phyloP scores from a whole-genome alignment of 225 moss, liverwort and hornwort species.

The Antitrichia curtipendula region DNA sequence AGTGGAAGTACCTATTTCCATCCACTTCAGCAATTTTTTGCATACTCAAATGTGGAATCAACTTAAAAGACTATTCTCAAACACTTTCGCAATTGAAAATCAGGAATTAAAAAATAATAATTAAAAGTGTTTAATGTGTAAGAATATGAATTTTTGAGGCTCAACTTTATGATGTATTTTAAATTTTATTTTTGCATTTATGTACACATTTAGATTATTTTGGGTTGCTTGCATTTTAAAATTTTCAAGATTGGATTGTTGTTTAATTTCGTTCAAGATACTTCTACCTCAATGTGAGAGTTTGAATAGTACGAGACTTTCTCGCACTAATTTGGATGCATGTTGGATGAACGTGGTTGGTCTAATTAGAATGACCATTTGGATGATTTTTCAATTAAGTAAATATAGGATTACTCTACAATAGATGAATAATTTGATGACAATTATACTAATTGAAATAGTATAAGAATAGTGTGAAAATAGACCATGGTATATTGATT shows the following conservation, averaged over 20 bases:
- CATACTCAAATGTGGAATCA: rapidly evolving
- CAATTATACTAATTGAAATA: neutral
- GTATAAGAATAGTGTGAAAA: neutral
- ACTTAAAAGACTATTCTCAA: neutral
- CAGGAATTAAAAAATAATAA: neutral
- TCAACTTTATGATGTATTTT: neutral
- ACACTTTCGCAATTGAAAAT: neutral
- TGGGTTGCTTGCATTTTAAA: rapidly evolving
- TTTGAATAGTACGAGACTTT: rapidly evolving
- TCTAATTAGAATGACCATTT: neutral
- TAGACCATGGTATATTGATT: neutral
- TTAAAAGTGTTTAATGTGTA: rapidly evolving
- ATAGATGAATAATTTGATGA: neutral
- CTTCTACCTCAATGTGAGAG: neutral
- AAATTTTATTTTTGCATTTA: too few relatives aligned
- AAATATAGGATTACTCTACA: neutral
- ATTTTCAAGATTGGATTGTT: neutral
- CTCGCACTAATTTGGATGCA: neutral
- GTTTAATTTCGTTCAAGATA: neutral
- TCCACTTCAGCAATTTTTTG: too few relatives aligned
- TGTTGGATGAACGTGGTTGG: rapidly evolving
- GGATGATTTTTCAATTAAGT: neutral
- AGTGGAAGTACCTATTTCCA: neutral
- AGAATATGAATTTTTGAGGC: rapidly evolving
- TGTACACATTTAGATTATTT: too few relatives aligned